Conservation (phyloP, 768 basidiomycete species). For the Coprinellus aureogranulatus region DNA sequence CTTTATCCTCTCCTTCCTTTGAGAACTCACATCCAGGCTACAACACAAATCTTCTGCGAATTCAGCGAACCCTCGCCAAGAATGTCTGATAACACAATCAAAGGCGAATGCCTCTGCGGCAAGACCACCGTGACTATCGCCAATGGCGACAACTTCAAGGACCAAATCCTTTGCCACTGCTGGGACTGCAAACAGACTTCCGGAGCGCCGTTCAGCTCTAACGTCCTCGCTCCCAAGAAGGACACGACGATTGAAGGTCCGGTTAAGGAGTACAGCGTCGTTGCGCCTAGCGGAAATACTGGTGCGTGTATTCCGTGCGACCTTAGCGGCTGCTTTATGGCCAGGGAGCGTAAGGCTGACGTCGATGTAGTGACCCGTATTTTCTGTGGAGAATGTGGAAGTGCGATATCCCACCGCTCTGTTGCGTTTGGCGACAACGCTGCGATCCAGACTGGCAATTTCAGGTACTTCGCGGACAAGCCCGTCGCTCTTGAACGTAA, state of each 20-base stretch:
- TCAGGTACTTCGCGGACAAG: slow-evolving; percentile 27
- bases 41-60: background rate
- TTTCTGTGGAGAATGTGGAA: slow-evolving; percentile 38
- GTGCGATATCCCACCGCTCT: slow-evolving; percentile 34
- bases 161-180: slow-evolving; percentile 39
- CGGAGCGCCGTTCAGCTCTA: slow-evolving; percentile 40
- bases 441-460: slow-evolving; percentile 39
- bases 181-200: slow-evolving; percentile 35
- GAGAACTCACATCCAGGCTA: no score
- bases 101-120: slow-evolving; percentile 33
- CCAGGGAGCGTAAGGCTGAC: no score
- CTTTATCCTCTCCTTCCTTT: no score
- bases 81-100: slow-evolving; percentile 8
- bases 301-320: slow-evolving; percentile 19
- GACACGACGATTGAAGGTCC: slow-evolving; percentile 32
- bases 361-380: slow-evolving; percentile 29
- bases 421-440: slow-evolving; percentile 31
- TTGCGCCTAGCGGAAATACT: slow-evolving; percentile 31
- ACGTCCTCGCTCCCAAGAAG: slow-evolving; percentile 32
- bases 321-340: background rate
- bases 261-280: slow-evolving; percentile 27
- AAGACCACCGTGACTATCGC: slow-evolving; percentile 24
- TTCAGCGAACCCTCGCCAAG: background rate
- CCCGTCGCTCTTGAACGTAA: slow-evolving; percentile 31
- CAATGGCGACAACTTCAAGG: slow-evolving; percentile 21